A percentile compares a stretch with the other conserved stretches of the same genome.
Conservation (phyloP, 768 basidiomycete species). For the Neoboletus subvelutipes region DNA sequence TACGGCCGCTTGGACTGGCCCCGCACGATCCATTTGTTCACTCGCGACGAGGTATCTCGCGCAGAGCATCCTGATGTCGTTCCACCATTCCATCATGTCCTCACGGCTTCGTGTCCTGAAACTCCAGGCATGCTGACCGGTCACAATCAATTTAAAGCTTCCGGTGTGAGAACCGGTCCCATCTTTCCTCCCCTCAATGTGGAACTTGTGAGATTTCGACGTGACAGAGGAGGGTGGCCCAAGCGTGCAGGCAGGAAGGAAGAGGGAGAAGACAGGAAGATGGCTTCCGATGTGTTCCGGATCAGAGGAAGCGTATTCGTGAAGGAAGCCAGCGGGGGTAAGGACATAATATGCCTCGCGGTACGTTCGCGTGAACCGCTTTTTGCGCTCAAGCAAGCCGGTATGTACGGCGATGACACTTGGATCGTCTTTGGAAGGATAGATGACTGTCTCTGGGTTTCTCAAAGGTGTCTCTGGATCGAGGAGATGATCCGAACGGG, state of each 20-base stretch:
- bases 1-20: constrained; percentile 91
- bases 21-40: constrained; percentile 89
- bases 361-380: constrained; percentile 86
- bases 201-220: constrained; percentile 90
- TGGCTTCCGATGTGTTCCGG: constrained; percentile 49
- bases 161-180: constrained; percentile 64
- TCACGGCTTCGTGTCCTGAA: constrained; percentile 89
- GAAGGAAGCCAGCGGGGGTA: constrained; percentile 93
- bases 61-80: constrained; percentile 91
- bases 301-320: constrained; percentile 84
- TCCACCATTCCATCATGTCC: constrained; percentile 99
- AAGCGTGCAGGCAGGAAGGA: constrained; percentile 93
- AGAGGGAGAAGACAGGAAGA: constrained; percentile 77
- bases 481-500: constrained; percentile 89
- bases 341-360: constrained; percentile 88
- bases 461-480: constrained; percentile 96
- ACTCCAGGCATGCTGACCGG: constrained; percentile 71
- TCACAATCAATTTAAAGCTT: constrained; percentile 43
- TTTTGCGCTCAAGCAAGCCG: constrained; percentile 92
- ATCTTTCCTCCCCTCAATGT: constrained; percentile 90
- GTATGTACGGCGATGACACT: constrained; percentile 82
- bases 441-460: constrained; percentile 71
- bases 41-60: constrained; percentile 92
- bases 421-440: constrained; percentile 91
- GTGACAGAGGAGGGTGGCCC: constrained; percentile 77